phyloP scores from a whole-genome alignment of 108 stramenopile species.

The Mayamaea pseudoterrestris region DNA sequence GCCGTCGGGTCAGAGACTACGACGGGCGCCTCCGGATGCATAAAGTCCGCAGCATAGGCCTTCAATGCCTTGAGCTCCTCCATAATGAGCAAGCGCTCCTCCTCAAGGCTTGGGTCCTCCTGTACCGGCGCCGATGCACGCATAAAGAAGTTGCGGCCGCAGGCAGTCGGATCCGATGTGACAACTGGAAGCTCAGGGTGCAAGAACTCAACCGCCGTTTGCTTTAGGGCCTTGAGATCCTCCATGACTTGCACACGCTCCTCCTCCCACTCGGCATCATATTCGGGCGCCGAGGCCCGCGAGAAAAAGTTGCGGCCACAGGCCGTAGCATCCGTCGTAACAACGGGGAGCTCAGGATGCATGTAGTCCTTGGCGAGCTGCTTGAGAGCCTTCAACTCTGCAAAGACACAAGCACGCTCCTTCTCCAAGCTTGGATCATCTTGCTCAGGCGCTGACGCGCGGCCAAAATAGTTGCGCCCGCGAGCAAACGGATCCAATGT shows the following conservation, averaged over 20 bases:
- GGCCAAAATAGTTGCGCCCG: constrained; percentile 55
- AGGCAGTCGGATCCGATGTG: neutral
- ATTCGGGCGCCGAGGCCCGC: constrained; percentile 49
- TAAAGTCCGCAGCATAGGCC: constrained; percentile 35
- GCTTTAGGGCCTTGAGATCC: constrained; percentile 34
- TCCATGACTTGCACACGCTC: constrained; percentile 41
- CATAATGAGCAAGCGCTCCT: constrained; percentile 30
- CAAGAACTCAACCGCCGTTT: constrained; percentile 31
- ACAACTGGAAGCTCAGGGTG: constrained; percentile 41
- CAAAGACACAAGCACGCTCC: constrained; percentile 30
- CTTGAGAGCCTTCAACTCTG: constrained; percentile 40
- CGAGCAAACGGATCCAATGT: constrained; percentile 1
- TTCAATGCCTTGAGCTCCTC: constrained; percentile 38
- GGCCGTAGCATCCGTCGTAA: constrained; percentile 8
- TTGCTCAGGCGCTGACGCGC: constrained; percentile 39
- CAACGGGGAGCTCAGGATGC: constrained; percentile 50
- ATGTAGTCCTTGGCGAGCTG: constrained; percentile 37
- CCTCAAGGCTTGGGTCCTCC: constrained; percentile 12
- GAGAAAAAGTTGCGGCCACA: constrained; percentile 51
- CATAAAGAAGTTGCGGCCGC: constrained; percentile 48
- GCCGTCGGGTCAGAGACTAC: constrained; percentile 13
- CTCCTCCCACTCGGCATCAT: constrained; percentile 25
- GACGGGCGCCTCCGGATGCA: constrained; percentile 55
- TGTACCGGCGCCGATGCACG: constrained; percentile 43
- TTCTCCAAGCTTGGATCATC: constrained; percentile 16